Conservation (phyloP, 305 asterid species). For the Fraxinus paxiana region DNA sequence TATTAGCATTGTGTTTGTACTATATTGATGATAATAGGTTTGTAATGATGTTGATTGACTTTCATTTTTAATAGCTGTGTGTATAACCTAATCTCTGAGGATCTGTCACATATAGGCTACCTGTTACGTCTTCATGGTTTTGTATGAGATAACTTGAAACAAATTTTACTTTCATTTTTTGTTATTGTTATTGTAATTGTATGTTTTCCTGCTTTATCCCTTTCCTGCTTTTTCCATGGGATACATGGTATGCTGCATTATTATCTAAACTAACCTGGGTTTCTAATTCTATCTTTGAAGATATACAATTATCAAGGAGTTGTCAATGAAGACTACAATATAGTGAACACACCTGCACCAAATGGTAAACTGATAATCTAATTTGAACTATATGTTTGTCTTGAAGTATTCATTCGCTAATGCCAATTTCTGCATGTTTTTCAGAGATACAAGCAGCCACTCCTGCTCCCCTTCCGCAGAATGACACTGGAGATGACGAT, state of each 20-base stretch:
- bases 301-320: conserved; percentile 86
- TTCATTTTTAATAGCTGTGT: neutral
- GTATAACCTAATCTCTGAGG: neutral
- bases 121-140: neutral
- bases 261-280: conserved; percentile 24
- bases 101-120: neutral
- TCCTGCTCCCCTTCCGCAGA: conserved; percentile 69
- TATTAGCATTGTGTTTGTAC: neutral
- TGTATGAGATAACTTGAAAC: neutral
- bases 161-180: neutral
- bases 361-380: conserved; percentile 42
- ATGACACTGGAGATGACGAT: conserved; percentile 61
- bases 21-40: neutral
- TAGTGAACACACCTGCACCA: conserved; percentile 81
- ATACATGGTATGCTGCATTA: neutral
- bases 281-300: conserved; percentile 34
- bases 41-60: neutral
- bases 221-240: neutral
- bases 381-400: conserved; percentile 11
- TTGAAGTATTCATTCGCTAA: conserved; percentile 2
- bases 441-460: conserved; percentile 79
- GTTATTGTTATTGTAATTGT: neutral
- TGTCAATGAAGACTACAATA: conserved; percentile 84
- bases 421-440: conserved; percentile 18
- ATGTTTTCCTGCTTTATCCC: neutral